These are phyloP conservation scores for Cytospora mali DNA, from an alignment of 2,329 filamentous ascomycete genomes.

Conservation along the genomic window DNA sequence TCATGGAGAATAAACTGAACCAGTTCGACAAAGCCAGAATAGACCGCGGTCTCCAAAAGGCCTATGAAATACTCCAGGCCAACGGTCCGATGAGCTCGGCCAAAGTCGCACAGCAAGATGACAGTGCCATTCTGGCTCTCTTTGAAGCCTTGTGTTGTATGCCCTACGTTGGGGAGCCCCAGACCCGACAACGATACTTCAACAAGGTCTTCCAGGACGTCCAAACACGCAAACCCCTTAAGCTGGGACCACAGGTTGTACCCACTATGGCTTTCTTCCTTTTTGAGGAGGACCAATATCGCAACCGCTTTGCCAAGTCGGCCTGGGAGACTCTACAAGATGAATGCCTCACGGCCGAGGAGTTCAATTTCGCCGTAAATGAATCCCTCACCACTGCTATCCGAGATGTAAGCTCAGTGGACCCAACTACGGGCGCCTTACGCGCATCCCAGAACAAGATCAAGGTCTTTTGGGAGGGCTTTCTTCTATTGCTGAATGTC, in stretches of 20 bases:
- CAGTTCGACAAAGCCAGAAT: slow-evolving; percentile 42
- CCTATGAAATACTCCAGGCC: slow-evolving; percentile 50
- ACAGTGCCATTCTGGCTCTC: slow-evolving; percentile 72
- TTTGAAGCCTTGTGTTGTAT: slow-evolving; percentile 89
- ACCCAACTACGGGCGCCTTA: slow-evolving; percentile 9
- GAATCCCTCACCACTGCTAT: slow-evolving; percentile 72
- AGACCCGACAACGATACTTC: slow-evolving; percentile 60
- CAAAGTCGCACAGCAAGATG: slow-evolving; percentile 50
- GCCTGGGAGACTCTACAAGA: slow-evolving; percentile 69
- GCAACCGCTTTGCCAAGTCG: slow-evolving; percentile 67
- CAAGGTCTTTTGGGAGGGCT: slow-evolving; percentile 77
- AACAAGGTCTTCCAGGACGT: slow-evolving; percentile 82
- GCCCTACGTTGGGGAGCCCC: slow-evolving; percentile 66
- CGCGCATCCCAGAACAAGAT: slow-evolving; percentile 52
- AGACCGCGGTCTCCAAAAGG: slow-evolving; percentile 47
- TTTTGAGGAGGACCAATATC: slow-evolving; percentile 69
- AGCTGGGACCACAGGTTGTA: slow-evolving; percentile 70
- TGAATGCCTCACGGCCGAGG: slow-evolving; percentile 63
- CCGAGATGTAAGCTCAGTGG: slow-evolving; percentile 19
- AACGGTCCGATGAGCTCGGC: slow-evolving; percentile 51
- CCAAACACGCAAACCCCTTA: slow-evolving; percentile 77
- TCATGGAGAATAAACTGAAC: slow-evolving; percentile 45
- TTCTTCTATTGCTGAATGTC: slow-evolving; percentile 71
- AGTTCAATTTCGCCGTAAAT: slow-evolving; percentile 87
- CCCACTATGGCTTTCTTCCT: slow-evolving; percentile 85